A percentile compares a stretch with the other conserved stretches of the same genome.
phyloP scores from a whole-genome alignment of 768 basidiomycete genomes.

The Amyloporia xantha region DNA sequence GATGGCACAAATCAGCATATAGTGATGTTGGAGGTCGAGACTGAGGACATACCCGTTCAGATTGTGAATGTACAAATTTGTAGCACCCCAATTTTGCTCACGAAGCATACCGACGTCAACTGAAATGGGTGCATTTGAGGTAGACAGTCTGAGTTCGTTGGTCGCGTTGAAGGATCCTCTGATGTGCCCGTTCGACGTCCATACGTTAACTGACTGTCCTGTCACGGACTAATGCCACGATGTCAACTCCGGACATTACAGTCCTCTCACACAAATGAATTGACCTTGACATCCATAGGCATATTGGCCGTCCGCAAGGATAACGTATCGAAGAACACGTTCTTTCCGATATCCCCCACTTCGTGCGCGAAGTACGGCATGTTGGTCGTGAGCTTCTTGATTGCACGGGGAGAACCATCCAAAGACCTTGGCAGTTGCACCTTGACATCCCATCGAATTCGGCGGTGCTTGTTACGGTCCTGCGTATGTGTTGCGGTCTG shows the following conservation, averaged over 20 bases:
- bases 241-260: not conserved
- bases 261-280: slow-evolving; percentile 1
- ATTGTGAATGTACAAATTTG: slow-evolving; percentile 30
- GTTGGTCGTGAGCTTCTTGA: slow-evolving; percentile 24
- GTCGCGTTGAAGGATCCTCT: slow-evolving; percentile 31
- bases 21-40: too few species aligned
- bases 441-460: slow-evolving; percentile 21
- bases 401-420: not conserved
- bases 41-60: slow-evolving; percentile 42
- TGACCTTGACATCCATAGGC: slow-evolving; percentile 25
- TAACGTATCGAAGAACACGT: slow-evolving; percentile 24
- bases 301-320: slow-evolving; percentile 19
- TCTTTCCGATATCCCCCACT: slow-evolving; percentile 22
- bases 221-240: slow-evolving; percentile 25
- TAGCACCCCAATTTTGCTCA: slow-evolving; percentile 20
- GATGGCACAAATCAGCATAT: not conserved
- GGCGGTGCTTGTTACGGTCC: not conserved
- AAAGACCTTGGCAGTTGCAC: slow-evolving; percentile 25
- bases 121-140: slow-evolving; percentile 30
- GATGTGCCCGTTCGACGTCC: slow-evolving; percentile 30
- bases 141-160: slow-evolving; percentile 22
- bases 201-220: slow-evolving; percentile 16
- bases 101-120: slow-evolving; percentile 31
- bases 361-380: slow-evolving; percentile 25
- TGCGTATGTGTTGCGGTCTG: slow-evolving; percentile 9